Evolutionary conservation across 2,329 filamentous ascomycete genomes (phyloP).

Genomic region (Aureobasidium sp.): DNA sequence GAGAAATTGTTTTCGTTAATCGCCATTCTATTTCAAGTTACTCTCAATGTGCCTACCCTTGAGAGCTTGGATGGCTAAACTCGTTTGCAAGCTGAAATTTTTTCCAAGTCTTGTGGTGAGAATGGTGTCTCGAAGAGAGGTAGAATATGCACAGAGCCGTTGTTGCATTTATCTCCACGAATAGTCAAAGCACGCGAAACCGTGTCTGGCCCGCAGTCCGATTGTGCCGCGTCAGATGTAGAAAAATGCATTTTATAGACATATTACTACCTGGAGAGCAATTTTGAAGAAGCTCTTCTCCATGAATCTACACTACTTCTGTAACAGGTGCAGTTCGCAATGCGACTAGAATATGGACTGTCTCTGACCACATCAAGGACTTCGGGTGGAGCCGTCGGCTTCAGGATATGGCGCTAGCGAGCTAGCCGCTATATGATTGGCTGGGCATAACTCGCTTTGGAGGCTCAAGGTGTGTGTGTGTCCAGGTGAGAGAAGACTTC

Average conservation of each 20-base stretch:
- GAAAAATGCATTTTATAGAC: background rate
- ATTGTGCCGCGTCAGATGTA: background rate
- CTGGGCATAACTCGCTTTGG: constrained; percentile 13
- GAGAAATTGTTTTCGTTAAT: constrained; percentile 4
- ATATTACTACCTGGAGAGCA: no score
- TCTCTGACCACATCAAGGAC: constrained; percentile 1
- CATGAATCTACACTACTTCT: background rate
- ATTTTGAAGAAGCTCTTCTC: background rate
- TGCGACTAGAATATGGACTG: background rate
- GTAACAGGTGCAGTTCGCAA: no score
- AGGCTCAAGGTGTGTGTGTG: constrained; percentile 14
- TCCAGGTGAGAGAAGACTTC: constrained; percentile 14
- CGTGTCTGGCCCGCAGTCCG: background rate
- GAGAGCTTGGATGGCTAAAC: background rate
- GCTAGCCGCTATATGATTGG: constrained; percentile 3
- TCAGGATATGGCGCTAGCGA: constrained; percentile 3
- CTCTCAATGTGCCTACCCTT: background rate
- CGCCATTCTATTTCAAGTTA: background rate
- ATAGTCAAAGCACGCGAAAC: constrained; percentile 1
- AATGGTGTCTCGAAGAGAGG: background rate
- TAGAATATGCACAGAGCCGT: background rate
- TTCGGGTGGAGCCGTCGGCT: constrained; percentile 11
- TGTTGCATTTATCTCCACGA: constrained; percentile 11
- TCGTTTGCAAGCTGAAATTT: no score
- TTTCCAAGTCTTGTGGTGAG: background rate